A percentile compares a stretch with the other conserved stretches of the same genome.
phyloP scores from a whole-genome alignment of 495 filamentous ascomycete species.

The Penicillium steckii region DNA sequence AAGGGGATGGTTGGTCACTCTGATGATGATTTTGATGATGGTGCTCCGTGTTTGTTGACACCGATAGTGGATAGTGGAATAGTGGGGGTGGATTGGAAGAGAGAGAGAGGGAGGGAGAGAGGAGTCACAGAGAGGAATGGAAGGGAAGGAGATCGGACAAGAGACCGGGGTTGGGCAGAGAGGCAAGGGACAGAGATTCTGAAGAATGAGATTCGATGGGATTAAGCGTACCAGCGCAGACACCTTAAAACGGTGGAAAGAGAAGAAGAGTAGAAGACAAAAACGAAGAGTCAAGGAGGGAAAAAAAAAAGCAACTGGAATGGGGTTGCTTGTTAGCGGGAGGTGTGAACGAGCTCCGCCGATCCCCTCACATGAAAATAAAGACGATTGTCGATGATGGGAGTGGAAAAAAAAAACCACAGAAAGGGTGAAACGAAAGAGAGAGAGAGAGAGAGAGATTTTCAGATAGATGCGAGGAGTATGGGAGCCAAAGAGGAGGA shows the following conservation, averaged over 20 bases:
- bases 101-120: constrained; percentile 2
- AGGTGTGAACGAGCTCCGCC: constrained; percentile 15
- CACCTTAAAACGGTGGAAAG: constrained; percentile 17
- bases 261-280: constrained; percentile 10
- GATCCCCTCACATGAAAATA: constrained; percentile 26
- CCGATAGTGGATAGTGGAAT: constrained; percentile 16
- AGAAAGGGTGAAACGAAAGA: constrained; percentile 7
- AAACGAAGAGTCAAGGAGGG: constrained; percentile 5
- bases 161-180: constrained; percentile 9
- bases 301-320: constrained; percentile 17
- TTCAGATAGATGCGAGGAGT: constrained; percentile 3
- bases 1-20: constrained; percentile 11
- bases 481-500: constrained; percentile 7
- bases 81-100: constrained; percentile 1
- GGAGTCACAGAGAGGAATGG: neutral
- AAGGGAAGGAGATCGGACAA: constrained; percentile 5
- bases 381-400: neutral
- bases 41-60: constrained; percentile 17
- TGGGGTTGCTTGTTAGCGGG: constrained; percentile 18
- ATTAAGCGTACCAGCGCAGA: constrained; percentile 31
- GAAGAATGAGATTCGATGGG: constrained; percentile 5
- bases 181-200: constrained; percentile 6
- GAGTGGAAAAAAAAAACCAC: constrained; percentile 8
- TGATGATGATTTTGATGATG: constrained; percentile 15
- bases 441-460: constrained; percentile 10